phyloP scores from a whole-genome alignment of 2,329 filamentous ascomycete genomes.

The Fusarium circinatum region DNA sequence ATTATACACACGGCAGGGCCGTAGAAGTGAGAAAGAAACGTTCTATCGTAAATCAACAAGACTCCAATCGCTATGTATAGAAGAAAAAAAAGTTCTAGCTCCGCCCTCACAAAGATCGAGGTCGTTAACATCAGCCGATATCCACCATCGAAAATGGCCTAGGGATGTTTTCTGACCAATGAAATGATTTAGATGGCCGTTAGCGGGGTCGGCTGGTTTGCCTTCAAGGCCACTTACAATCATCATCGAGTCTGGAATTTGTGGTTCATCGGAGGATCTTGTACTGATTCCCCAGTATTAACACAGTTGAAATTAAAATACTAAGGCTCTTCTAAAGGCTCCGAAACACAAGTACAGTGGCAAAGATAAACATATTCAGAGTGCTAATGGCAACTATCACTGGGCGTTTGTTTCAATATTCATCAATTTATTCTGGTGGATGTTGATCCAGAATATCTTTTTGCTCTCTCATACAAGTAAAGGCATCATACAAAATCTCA shows the following conservation, averaged over 20 bases:
- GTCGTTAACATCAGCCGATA: slow-evolving; percentile 35
- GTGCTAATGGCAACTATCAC: background rate
- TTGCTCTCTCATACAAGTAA: background rate
- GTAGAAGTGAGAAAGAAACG: background rate
- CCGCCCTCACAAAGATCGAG: slow-evolving; percentile 4
- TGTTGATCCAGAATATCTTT: slow-evolving; percentile 10
- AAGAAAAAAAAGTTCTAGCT: slow-evolving; percentile 18
- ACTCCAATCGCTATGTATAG: slow-evolving; percentile 1
- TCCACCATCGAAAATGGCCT: slow-evolving; percentile 9
- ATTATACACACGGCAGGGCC: background rate
- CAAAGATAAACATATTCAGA: background rate
- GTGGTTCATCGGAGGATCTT: background rate
- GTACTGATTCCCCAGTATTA: background rate
- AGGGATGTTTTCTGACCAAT: slow-evolving; percentile 18
- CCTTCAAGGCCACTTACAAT: background rate
- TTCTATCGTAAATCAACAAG: background rate
- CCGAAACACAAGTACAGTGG: background rate
- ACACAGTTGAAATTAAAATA: background rate
- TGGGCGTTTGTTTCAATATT: background rate
- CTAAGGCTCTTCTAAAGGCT: background rate
- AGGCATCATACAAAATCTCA: background rate
- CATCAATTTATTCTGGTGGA: slow-evolving; percentile 16
- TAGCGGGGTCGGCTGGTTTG: slow-evolving; percentile 13
- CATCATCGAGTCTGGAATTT: slow-evolving; percentile 18
- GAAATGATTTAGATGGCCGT: background rate